Evolutionary conservation across 139 green algal genomes (phyloP).

Genomic region (Trebouxia sp.): DNA sequence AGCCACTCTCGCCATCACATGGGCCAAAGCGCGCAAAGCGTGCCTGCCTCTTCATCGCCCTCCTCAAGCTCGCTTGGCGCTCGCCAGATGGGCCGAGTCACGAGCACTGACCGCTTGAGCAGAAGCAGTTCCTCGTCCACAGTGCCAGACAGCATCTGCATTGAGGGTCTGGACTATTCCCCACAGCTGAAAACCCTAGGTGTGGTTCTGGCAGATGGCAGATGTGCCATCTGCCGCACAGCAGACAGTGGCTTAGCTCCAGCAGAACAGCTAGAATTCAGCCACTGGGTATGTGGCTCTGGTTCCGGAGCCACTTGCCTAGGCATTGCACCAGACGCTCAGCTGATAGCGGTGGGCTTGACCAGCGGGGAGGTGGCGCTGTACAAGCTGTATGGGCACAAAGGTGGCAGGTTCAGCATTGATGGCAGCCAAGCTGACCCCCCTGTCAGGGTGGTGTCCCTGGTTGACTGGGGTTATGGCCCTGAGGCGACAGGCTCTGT

Average conservation of each 20-base stretch:
- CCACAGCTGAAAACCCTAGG: conserved; percentile 40
- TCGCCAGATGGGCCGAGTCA: conserved; percentile 30
- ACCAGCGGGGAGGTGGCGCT: conserved; percentile 63
- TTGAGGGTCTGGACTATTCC: conserved; percentile 43
- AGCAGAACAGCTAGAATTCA: conserved; percentile 39
- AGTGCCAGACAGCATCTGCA: conserved; percentile 24
- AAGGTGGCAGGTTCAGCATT: conserved; percentile 15
- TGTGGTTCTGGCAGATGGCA: conserved; percentile 43
- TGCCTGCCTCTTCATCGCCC: background rate
- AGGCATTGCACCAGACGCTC: conserved; percentile 43
- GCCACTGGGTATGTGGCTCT: conserved; percentile 34
- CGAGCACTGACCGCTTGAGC: conserved; percentile 10
- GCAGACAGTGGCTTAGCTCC: conserved; percentile 38
- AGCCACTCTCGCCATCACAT: background rate
- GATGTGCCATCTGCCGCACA: conserved; percentile 42
- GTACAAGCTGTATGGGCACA: conserved; percentile 49
- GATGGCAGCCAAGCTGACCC: conserved; percentile 27
- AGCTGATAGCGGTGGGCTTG: conserved; percentile 72
- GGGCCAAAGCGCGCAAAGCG: too few relatives aligned
- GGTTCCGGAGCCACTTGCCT: conserved; percentile 37
- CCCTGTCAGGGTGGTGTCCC: conserved; percentile 59
- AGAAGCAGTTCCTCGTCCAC: background rate
- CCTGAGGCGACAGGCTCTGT: conserved; percentile 58
- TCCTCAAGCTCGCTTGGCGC: conserved; percentile 12
- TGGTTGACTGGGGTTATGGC: conserved; percentile 74